Percentiles rank a stretch among this genome's conserved stretches.
phyloP scores from a whole-genome alignment of 2,329 filamentous ascomycete species.

The Apiospora phragmitis region DNA sequence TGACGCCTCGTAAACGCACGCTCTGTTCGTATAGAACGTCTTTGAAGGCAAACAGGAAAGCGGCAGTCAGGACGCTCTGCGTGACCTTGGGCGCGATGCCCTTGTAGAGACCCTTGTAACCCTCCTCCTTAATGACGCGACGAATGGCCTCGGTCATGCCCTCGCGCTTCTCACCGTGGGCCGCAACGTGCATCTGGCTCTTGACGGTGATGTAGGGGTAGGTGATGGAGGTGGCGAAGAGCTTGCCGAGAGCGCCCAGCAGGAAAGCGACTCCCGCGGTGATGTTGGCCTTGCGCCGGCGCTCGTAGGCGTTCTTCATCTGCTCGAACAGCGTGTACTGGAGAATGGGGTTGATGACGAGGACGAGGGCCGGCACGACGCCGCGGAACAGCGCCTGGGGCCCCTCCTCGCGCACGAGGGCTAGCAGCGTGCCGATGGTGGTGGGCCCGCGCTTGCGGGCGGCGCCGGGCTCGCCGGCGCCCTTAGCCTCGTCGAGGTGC shows the following conservation, averaged over 20 bases:
- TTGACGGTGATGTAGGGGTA: conserved; percentile 99
- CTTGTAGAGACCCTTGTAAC: conserved; percentile 90
- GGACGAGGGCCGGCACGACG: conserved; percentile 85
- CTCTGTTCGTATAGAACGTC: conserved; percentile 89
- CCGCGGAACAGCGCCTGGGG: conserved; percentile 84
- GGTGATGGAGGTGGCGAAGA: conserved; percentile 89
- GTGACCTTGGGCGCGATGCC: conserved; percentile 95
- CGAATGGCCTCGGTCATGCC: conserved; percentile 77
- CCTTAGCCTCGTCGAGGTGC: conserved; percentile 30
- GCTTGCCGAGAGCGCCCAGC: conserved; percentile 88
- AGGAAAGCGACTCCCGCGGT: conserved; percentile 88
- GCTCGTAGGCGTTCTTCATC: conserved; percentile 89
- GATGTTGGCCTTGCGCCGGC: conserved; percentile 57
- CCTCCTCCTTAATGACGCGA: conserved; percentile 82
- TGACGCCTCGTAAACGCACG: conserved; percentile 58
- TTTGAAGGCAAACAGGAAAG: conserved; percentile 97
- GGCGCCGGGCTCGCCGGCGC: conserved; percentile 42
- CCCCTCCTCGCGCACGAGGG: conserved; percentile 82
- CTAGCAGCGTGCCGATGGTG: conserved; percentile 78
- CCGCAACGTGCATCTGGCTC: conserved; percentile 93
- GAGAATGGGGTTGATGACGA: conserved; percentile 97
- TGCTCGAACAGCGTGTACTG: conserved; percentile 99
- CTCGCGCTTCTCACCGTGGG: conserved; percentile 73
- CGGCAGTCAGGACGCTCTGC: conserved; percentile 94
- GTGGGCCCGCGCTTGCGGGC: conserved; percentile 55